Evolutionary conservation across 202 grass and related monocot species (phyloP), one percentile per base, ranked within the genome.

Genomic region (Bolboschoenoplectus hybrid): DNA sequence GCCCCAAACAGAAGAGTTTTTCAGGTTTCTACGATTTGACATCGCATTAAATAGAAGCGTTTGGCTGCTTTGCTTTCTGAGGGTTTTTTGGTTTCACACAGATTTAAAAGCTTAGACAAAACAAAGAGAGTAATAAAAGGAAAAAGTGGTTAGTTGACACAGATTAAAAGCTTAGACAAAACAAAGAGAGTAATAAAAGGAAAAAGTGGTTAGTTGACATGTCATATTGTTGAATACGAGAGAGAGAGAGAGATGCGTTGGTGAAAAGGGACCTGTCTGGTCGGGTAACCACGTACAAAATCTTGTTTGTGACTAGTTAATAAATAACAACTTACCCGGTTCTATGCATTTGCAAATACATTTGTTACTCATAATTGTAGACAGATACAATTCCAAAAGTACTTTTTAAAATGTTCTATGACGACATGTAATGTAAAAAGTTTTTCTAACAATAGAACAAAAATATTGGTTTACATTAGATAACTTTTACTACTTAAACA

Each of bases 121-220:
- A 68, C 41, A 67, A 83, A 36, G 43, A 35, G 57, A 85, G 53
- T 50, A 78, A 49, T 78, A 63, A 63, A 75, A 80, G 58, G 84
- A 52, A 86, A 86, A 86, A 78, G 84, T 79, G 17, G 70, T 86
- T 86, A 79, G 84, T 86, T 86, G 84, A 79, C 69, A 86, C 26
- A 26, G 35, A 83, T 67, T 67, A 51, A 83, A 67, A 38, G 79
- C 47, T 69, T 83, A 39, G 43, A 83, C 45, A 83, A 83, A 83
- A 68, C 41, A 67, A 83, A 36, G 43, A 35, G 57, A 85, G 53
- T 50, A 78, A 49, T 78, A 63, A 63, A 75, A 80, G 58, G 84
- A 52, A 86, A 86, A 86, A 78, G 84, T 79, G 17, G 70, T 86
- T 86, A 79, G 84, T 86, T 86, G 84, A 79, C 69, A 86, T 79